These are phyloP conservation scores for Cichorium intybus DNA, from an alignment of 140 eudicot species.

Conservation along the genomic window DNA sequence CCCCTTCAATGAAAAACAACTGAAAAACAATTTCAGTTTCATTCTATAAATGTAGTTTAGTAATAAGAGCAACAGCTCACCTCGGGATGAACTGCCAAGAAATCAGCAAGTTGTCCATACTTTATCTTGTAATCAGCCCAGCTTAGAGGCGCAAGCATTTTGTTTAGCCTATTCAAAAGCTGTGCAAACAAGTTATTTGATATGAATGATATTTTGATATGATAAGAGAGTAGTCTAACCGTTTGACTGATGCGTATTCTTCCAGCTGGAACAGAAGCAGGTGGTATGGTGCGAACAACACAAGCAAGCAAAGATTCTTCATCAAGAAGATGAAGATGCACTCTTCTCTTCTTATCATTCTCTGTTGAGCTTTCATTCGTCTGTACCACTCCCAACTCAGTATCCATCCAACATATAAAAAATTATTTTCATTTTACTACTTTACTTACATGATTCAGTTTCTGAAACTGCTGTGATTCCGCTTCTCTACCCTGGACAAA, in stretches of 20 bases:
- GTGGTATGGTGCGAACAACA: slow-evolving; percentile 91
- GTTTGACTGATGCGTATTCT: slow-evolving; percentile 87
- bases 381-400: too few relatives aligned
- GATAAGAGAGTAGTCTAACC: slow-evolving; percentile 46
- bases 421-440: too few relatives aligned
- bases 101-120: slow-evolving; percentile 80
- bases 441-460: too few relatives aligned
- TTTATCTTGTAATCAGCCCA: slow-evolving; percentile 86
- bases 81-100: slow-evolving; percentile 77
- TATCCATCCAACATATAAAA: too few relatives aligned
- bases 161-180: slow-evolving; percentile 80
- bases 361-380: too few relatives aligned
- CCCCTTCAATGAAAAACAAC: slow-evolving; percentile 83
- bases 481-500: too few relatives aligned
- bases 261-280: slow-evolving; percentile 75
- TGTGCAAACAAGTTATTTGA: slow-evolving; percentile 35
- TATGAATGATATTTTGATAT: too few relatives aligned
- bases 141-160: slow-evolving; percentile 82
- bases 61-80: slow-evolving; percentile 27
- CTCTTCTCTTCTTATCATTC: too few relatives aligned
- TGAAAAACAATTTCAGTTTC: too few relatives aligned
- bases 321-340: slow-evolving; percentile 76
- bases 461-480: too few relatives aligned
- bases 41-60: too few relatives aligned
- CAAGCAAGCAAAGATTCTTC: slow-evolving; percentile 78